Conservation (phyloP, 202 grass and related monocot genomes). For the Zizania palustris region DNA sequence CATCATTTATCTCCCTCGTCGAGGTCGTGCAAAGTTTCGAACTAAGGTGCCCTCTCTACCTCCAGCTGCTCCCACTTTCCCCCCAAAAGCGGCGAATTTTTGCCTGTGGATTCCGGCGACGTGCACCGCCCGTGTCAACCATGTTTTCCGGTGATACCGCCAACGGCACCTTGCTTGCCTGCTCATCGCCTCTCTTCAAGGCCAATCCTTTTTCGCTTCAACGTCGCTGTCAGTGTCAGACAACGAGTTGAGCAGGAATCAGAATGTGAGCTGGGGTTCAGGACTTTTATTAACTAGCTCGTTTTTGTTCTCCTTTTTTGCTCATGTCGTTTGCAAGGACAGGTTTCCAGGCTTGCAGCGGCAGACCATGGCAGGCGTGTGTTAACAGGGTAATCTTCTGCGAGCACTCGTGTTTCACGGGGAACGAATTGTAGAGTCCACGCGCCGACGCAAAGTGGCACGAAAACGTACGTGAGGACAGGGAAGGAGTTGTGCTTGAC, state of each 20-base stretch:
- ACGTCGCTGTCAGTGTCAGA: constrained; percentile 13
- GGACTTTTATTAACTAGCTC: not conserved
- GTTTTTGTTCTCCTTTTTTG: not conserved
- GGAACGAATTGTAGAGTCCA: constrained; percentile 5
- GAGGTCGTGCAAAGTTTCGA: too few relatives aligned
- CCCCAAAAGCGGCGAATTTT: too few relatives aligned
- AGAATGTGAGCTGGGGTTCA: not conserved
- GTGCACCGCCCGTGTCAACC: too few relatives aligned
- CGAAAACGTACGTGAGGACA: not conserved
- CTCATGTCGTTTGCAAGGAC: not conserved
- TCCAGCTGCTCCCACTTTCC: too few relatives aligned
- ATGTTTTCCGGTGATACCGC: too few relatives aligned
- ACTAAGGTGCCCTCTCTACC: too few relatives aligned
- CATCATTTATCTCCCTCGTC: too few relatives aligned
- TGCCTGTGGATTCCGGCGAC: too few relatives aligned
- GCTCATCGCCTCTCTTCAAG: not conserved
- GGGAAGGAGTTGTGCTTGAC: too few relatives aligned
- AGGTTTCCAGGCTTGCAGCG: constrained; percentile 8
- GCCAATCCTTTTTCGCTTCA: not conserved
- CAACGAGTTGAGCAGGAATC: not conserved
- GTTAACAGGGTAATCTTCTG: not conserved
- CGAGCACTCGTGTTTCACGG: constrained; percentile 28
- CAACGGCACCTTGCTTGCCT: too few relatives aligned
- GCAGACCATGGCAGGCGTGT: not conserved
- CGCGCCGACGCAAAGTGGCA: not conserved